phyloP scores from a whole-genome alignment of 176 grass and related monocot species.

The Zoysia japonica region DNA sequence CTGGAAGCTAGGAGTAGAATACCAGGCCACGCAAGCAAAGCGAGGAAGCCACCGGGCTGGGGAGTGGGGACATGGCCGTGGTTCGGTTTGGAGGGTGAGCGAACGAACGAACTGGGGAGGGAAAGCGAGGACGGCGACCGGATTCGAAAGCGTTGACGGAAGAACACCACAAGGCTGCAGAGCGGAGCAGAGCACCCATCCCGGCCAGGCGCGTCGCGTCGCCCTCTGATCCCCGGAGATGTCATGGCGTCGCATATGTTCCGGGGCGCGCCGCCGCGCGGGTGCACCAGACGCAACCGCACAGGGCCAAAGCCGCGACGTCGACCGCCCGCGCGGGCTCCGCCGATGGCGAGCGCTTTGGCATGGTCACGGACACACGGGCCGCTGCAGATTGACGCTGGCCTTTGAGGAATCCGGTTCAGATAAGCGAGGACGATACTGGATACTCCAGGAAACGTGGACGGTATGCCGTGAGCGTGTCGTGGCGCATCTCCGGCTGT shows the following conservation, averaged over 20 bases:
- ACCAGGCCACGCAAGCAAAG: slow-evolving; percentile 2
- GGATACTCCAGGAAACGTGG: slow-evolving; percentile 30
- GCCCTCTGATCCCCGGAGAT: slow-evolving; percentile 18
- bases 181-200: not conserved
- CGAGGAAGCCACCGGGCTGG: not conserved
- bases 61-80: not conserved
- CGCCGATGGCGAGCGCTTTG: not conserved
- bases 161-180: not conserved
- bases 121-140: slow-evolving; percentile 49
- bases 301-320: not conserved
- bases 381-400: not conserved
- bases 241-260: slow-evolving; percentile 35
- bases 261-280: not conserved
- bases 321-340: not conserved
- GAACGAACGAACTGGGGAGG: slow-evolving; percentile 36
- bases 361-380: too few relatives aligned
- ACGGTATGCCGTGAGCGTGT: slow-evolving; percentile 37
- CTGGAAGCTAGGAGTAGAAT: slow-evolving; percentile 6
- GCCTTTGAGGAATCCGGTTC: not conserved
- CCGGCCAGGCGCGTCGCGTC: slow-evolving; percentile 18
- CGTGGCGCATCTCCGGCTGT: not conserved
- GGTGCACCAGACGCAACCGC: slow-evolving; percentile 29
- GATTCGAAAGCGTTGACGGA: slow-evolving; percentile 51
- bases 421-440: not conserved
- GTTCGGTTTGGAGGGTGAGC: slow-evolving; percentile 44